Conservation (phyloP, 1,284 basidiomycete genomes). For the Psilocybe mexicana region DNA sequence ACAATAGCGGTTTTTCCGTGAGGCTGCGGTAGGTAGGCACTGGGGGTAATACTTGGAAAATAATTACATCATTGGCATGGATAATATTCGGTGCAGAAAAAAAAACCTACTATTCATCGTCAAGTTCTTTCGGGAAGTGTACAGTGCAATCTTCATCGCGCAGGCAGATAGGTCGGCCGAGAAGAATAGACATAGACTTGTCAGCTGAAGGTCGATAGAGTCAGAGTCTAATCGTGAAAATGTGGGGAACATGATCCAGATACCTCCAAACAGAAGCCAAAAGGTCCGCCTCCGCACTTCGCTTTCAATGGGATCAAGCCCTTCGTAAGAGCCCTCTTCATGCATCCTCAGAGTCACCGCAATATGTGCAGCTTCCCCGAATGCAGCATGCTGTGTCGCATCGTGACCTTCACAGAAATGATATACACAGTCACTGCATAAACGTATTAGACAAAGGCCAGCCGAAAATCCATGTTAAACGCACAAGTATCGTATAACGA, state of each 20-base stretch:
- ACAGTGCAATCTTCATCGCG: conserved; percentile 87
- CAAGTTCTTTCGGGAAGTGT: conserved; percentile 81
- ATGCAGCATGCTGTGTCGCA: conserved; percentile 81
- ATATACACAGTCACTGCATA: conserved; percentile 70
- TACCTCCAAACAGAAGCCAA: conserved; percentile 85
- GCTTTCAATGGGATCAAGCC: conserved; percentile 80
- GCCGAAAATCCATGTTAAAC: conserved; percentile 30
- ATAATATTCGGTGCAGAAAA: conserved; percentile 33
- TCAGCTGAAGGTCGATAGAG: conserved; percentile 53
- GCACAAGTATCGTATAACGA: conserved; percentile 82
- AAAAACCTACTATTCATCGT: conserved; percentile 78
- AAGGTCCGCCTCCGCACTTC: conserved; percentile 81
- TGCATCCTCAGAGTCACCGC: conserved; percentile 81
- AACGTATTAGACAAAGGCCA: conserved; percentile 4
- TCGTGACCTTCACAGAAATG: conserved; percentile 88
- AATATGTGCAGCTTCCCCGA: conserved; percentile 81
- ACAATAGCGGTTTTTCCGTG: conserved; percentile 81
- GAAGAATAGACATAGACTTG: conserved; percentile 83
- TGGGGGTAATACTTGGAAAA: conserved; percentile 68
- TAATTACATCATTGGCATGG: conserved; percentile 30
- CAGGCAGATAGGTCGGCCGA: conserved; percentile 78
- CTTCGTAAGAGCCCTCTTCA: conserved; percentile 79
- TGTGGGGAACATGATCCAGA: conserved; percentile 22
- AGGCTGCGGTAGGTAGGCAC: conserved; percentile 78
- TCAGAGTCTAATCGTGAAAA: neutral